Base-by-base conservation (phyloP, 1,139 yeast species). In the Yamadazyma kanchanaburiensis region DNA sequence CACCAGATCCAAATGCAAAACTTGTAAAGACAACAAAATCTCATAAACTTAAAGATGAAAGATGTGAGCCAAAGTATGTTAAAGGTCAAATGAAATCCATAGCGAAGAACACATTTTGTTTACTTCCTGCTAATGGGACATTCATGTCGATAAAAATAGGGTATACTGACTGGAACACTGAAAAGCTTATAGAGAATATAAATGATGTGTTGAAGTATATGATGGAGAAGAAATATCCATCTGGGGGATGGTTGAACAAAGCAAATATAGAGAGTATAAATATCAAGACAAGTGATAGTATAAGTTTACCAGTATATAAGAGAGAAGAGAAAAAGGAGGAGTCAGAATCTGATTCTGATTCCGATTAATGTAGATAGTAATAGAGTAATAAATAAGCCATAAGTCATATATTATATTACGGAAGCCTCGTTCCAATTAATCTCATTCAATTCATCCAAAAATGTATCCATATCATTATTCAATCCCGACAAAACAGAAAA, bases 251-350 rank as follows among this genome's bases (percentile, higher is more conserved):
- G 25, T 59, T 58, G 30, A 57, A 60, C 12, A 51, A 60, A 23
- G 50, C 52, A 18, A 65, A 68, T 33, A 53, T 81, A 16, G 64
- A 61, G 8, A 74, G 77, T 23, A 55, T 77, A 12, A 74, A 74
- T 45, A 61, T 81, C 15, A 80, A 80, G 53, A 77, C 86, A 0
- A 67, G 71, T 32, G 80, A 77, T 25, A 79, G 87, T 56, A 64
- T 69, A 16, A 77, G 85, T 57, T 59, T 82, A 45, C 73, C 73
- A 1, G 52, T 68, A 21, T 43, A 42, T 41, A 49, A 45, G 32
- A 41, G 15, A 9, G 5, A 32, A 24, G 39, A 33, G 9, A 44
- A 28, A 6, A 45, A 28, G 2, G 43, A 40, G 6, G 46, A 45
- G 10, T 47, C 47, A 3, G 58, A 46, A 8, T 39, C 47, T 21